A percentile compares a stretch with the other conserved stretches of the same genome.
phyloP scores from a whole-genome alignment of 495 filamentous ascomycete genomes.

The Xylaria acuta region DNA sequence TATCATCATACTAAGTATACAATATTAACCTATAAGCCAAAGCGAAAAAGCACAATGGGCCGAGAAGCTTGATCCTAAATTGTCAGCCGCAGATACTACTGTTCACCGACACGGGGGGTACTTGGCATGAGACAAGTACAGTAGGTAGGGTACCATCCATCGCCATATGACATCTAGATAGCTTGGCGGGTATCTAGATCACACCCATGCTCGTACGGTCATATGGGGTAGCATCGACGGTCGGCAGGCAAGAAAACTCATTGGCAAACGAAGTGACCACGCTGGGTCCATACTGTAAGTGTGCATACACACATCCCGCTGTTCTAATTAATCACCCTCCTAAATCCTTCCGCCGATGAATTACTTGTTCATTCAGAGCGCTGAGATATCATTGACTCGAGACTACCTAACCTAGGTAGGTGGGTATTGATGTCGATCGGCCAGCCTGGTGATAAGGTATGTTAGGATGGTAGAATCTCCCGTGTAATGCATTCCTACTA shows the following conservation, averaged over 20 bases:
- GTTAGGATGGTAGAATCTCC: not conserved
- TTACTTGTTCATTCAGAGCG: not conserved
- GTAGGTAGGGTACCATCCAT: conserved; percentile 16
- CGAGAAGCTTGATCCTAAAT: not conserved
- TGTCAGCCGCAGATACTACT: conserved; percentile 4
- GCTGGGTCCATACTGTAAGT: not conserved
- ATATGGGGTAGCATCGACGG: conserved; percentile 15
- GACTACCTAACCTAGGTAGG: not conserved
- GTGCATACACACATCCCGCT: not conserved
- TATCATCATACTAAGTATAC: not conserved
- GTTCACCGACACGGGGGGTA: not conserved
- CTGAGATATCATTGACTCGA: not conserved
- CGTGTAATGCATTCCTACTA: not conserved
- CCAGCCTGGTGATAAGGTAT: not conserved
- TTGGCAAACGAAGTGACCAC: conserved; percentile 5
- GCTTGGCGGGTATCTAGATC: conserved; percentile 9
- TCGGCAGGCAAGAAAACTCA: conserved; percentile 8
- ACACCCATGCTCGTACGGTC: conserved; percentile 7
- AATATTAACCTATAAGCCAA: not conserved
- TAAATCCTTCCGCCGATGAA: not conserved
- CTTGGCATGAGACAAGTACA: conserved; percentile 9
- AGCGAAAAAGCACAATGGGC: not conserved
- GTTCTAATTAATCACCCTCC: not conserved
- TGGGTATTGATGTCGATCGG: not conserved
- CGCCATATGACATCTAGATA: conserved; percentile 17